A percentile compares a stretch with the other conserved stretches of the same genome.
Conservation (phyloP, 2,329 filamentous ascomycete species). For the Mycosphaerelloides madeirae region DNA sequence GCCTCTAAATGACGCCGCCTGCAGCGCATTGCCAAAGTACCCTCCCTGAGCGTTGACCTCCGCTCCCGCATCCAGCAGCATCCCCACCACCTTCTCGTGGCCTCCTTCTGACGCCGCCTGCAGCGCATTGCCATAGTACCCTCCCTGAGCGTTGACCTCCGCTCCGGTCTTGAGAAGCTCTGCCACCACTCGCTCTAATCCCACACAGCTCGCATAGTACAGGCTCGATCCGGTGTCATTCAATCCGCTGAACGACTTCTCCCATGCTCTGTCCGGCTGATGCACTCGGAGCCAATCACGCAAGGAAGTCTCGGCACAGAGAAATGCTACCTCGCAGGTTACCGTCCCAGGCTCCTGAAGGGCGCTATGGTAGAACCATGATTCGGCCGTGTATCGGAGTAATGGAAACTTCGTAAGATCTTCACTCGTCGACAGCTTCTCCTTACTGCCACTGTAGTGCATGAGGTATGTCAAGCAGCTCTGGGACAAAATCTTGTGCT, state of each 20-base stretch:
- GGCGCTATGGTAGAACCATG: constrained; percentile 10
- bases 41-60: constrained; percentile 6
- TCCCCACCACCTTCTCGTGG: background rate
- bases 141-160: constrained; percentile 9
- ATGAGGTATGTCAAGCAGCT: constrained; percentile 15
- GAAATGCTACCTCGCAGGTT: constrained; percentile 5
- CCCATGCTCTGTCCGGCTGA: background rate
- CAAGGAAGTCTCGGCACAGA: background rate
- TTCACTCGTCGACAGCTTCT: constrained; percentile 5
- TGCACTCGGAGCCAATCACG: constrained; percentile 9
- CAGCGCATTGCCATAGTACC: background rate
- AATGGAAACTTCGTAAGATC: constrained; percentile 15
- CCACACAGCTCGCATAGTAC: constrained; percentile 10
- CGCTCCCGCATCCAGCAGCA: too few species aligned
- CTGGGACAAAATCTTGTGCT: constrained; percentile 8
- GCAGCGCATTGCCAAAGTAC: background rate
- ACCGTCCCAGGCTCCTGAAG: constrained; percentile 6
- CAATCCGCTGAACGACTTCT: background rate
- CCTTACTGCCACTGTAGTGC: constrained; percentile 7
- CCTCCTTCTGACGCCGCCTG: background rate
- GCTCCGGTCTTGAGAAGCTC: constrained; percentile 13
- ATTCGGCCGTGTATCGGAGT: constrained; percentile 12
- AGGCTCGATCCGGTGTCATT: constrained; percentile 1
- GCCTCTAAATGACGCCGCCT: background rate
- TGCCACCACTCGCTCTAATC: constrained; percentile 17